These are phyloP conservation scores for Trametes maxima DNA, from an alignment of 768 basidiomycete species.

Conservation along the genomic window DNA sequence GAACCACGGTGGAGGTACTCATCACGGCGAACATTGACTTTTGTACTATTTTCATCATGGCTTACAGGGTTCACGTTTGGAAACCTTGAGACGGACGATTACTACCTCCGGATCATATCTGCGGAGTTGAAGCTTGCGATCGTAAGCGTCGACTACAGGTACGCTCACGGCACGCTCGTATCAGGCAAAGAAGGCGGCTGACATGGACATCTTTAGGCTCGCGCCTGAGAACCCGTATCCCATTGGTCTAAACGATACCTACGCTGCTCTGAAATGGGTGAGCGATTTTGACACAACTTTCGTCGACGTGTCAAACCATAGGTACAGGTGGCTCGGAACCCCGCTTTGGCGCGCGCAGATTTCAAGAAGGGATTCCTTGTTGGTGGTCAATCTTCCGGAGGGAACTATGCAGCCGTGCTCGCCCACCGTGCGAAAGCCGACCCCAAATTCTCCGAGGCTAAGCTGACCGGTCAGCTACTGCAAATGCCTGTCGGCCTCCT, in stretches of 20 bases:
- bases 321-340: slow-evolving; percentile 14
- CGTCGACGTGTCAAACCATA: slow-evolving; percentile 22
- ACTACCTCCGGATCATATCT: slow-evolving; percentile 17
- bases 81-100: slow-evolving; percentile 24
- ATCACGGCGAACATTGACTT: no score
- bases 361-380: slow-evolving; percentile 30
- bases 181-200: not conserved
- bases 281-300: not conserved
- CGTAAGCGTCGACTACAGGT: slow-evolving; percentile 19
- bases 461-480: slow-evolving; percentile 32
- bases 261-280: slow-evolving; percentile 32
- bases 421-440: slow-evolving; percentile 30
- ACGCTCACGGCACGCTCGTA: not conserved
- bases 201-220: slow-evolving; percentile 16
- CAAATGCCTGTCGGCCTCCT: slow-evolving; percentile 25
- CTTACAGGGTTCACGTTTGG: slow-evolving; percentile 28
- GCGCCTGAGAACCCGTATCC: slow-evolving; percentile 33
- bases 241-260: slow-evolving; percentile 26
- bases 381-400: slow-evolving; percentile 32
- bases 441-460: slow-evolving; percentile 20
- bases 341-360: not conserved
- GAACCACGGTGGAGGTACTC: slow-evolving; percentile 1
- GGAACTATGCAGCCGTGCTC: slow-evolving; percentile 26
- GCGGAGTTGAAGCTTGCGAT: slow-evolving; percentile 24
- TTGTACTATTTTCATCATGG: not conserved